A percentile compares a stretch with the other conserved stretches of the same genome.
Conservation (phyloP, 1,284 basidiomycete species). For the Sporisorium iseilematis-ciliati region DNA sequence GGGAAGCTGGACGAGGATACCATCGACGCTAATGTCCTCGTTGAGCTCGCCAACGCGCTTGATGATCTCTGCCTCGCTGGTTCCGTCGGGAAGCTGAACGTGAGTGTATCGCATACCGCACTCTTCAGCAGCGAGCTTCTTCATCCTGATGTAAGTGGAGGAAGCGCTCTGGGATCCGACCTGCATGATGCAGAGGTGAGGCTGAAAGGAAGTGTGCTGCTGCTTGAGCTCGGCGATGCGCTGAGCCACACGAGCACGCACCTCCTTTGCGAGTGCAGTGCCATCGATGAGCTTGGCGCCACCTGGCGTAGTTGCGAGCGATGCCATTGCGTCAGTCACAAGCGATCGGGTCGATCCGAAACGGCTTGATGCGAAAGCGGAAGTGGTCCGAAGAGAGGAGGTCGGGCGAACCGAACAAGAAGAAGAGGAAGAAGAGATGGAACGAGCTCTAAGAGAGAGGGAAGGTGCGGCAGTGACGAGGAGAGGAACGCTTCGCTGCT, state of each 20-base stretch:
- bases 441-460: conserved; percentile 4
- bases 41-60: conserved; percentile 85
- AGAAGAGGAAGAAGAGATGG: conserved; percentile 18
- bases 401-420: conserved; percentile 17
- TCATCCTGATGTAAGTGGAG: conserved; percentile 95
- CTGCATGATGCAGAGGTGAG: conserved; percentile 91
- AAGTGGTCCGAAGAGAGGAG: conserved; percentile 3
- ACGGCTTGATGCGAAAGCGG: conserved; percentile 11
- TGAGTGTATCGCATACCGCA: conserved; percentile 91
- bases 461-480: conserved; percentile 8
- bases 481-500: conserved; percentile 37
- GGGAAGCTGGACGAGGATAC: conserved; percentile 97
- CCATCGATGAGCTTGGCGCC: conserved; percentile 82
- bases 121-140: conserved; percentile 93
- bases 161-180: conserved; percentile 92
- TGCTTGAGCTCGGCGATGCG: conserved; percentile 63
- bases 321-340: conserved; percentile 52
- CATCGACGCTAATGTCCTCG: conserved; percentile 83
- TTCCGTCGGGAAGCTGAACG: conserved; percentile 77
- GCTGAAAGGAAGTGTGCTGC: conserved; percentile 84
- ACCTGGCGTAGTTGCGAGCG: conserved; percentile 52
- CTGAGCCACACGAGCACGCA: conserved; percentile 59
- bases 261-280: conserved; percentile 85
- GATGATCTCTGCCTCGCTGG: conserved; percentile 82
- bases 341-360: conserved; percentile 22